Conservation (phyloP, 225 moss, liverwort and hornwort genomes). For the Bryum argenteum region DNA sequence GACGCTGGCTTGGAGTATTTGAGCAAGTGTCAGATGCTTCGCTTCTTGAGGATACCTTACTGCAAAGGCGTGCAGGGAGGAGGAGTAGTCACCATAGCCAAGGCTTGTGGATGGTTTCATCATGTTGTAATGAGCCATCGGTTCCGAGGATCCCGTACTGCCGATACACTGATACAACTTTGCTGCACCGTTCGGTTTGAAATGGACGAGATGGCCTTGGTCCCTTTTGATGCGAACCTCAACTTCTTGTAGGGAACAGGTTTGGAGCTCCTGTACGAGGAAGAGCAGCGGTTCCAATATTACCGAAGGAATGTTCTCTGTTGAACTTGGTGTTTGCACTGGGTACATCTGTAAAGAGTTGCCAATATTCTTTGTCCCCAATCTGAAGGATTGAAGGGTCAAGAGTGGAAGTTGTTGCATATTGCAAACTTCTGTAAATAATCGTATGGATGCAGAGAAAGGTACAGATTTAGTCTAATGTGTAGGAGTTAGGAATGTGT, state of each 20-base stretch:
- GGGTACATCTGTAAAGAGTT: not conserved
- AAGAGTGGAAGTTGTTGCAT: not conserved
- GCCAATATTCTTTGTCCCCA: not conserved
- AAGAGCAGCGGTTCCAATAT: not conserved
- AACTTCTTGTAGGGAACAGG: slow-evolving; percentile 26
- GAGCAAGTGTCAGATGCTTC: slow-evolving; percentile 65
- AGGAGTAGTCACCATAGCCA: slow-evolving; percentile 67
- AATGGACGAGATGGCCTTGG: slow-evolving; percentile 81
- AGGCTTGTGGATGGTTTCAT: slow-evolving; percentile 71
- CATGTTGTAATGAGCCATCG: slow-evolving; percentile 76
- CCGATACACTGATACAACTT: slow-evolving; percentile 57
- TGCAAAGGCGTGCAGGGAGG: slow-evolving; percentile 64
- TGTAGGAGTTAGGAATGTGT: not conserved
- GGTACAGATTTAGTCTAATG: slow-evolving; percentile 1
- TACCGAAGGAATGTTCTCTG: slow-evolving; percentile 3
- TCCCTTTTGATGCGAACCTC: slow-evolving; percentile 69
- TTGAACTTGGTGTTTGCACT: not conserved
- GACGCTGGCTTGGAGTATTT: slow-evolving; percentile 65
- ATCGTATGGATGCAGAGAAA: not conserved
- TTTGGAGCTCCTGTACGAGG: slow-evolving; percentile 8
- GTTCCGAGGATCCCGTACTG: slow-evolving; percentile 59
- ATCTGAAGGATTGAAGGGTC: not conserved
- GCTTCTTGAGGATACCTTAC: slow-evolving; percentile 69
- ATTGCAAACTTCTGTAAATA: slow-evolving; percentile 3
- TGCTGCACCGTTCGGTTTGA: slow-evolving; percentile 68